Evolutionary conservation across 1,284 basidiomycete genomes (phyloP).

Genomic region (Cronartium quercuum): DNA sequence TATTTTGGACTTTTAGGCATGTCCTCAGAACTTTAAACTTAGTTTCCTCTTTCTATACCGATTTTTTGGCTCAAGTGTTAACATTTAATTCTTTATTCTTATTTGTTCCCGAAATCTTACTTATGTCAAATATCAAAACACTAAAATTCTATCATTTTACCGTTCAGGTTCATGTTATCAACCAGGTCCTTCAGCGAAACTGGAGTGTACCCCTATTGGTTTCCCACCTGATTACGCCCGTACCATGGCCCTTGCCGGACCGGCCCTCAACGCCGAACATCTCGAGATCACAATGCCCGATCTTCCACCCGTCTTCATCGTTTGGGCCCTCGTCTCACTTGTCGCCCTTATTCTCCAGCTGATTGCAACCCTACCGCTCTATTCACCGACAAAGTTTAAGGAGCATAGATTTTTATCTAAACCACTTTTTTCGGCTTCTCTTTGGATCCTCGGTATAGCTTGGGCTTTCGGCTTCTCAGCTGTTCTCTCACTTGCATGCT

Average conservation of each 20-base stretch:
- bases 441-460: conserved; percentile 31
- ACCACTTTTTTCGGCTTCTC: conserved; percentile 19
- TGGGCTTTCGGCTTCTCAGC: conserved; percentile 36
- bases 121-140: neutral
- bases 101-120: neutral
- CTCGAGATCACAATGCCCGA: conserved; percentile 31
- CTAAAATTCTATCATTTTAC: neutral
- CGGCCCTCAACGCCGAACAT: conserved; percentile 12
- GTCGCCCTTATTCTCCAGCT: conserved; percentile 7
- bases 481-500: conserved; percentile 31
- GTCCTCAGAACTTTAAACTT: neutral
- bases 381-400: neutral
- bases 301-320: conserved; percentile 21
- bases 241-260: conserved; percentile 12
- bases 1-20: conserved; percentile 35
- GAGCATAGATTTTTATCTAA: conserved; percentile 16
- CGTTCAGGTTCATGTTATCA: conserved; percentile 31
- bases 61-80: neutral
- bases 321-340: conserved; percentile 23
- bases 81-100: neutral
- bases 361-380: conserved; percentile 12
- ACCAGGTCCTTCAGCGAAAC: neutral
- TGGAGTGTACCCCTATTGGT: conserved; percentile 18
- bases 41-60: neutral
- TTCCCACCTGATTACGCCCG: conserved; percentile 35